Base-by-base conservation (phyloP, 1,139 yeast species). In the Nematodospora anomalae region DNA sequence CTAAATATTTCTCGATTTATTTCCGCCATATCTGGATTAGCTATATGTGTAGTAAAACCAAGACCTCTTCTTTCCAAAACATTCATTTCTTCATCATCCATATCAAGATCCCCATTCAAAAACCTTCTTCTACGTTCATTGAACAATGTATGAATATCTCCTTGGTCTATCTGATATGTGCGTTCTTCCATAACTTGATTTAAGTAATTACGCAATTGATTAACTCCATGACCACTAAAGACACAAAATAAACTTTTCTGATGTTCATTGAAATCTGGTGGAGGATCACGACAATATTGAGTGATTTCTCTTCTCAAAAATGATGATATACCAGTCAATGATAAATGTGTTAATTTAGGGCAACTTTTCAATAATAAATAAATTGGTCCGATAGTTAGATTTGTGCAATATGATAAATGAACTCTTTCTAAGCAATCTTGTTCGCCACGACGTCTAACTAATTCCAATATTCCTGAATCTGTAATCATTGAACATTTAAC, bases 241-340 rank as follows among this genome's bases (percentile, higher is more conserved):
- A 92, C 98, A 62, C 98, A 92, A 53, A 92, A 92, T 35, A 87
- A 76, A 13, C 83, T 76, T 49, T 83, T 83, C 60, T 92, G 98
- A 51, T 83, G 85, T 41, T 83, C 89, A 41, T 85, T 89, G 56
- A 92, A 90, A 52, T 90, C 97, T 10, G 87, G 79, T 3, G 98
- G 98, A 2, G 97, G 95, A n/a, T 83, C 86, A 24, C 98, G 82
- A 57, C 97, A 90, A 60, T 80, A 90, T 49, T 79, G 82, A 1
- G 94, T 84, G 35, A 92, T 79, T 52, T 92, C 97, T 13, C 83
- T 75, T 44, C 96, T 74, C 55, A 92, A 72, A 62, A 92, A 92
- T 21, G 96, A 86, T 3, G 84, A 74, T 16, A 92, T 90, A 1
- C 98, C 98, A 0, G 98, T 92, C 40, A 84, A 66, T 9, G 90